Evolutionary conservation across 139 green algal genomes (phyloP), one percentile per base, ranked within the genome.

Genomic region (Dunaliella primolecta): DNA sequence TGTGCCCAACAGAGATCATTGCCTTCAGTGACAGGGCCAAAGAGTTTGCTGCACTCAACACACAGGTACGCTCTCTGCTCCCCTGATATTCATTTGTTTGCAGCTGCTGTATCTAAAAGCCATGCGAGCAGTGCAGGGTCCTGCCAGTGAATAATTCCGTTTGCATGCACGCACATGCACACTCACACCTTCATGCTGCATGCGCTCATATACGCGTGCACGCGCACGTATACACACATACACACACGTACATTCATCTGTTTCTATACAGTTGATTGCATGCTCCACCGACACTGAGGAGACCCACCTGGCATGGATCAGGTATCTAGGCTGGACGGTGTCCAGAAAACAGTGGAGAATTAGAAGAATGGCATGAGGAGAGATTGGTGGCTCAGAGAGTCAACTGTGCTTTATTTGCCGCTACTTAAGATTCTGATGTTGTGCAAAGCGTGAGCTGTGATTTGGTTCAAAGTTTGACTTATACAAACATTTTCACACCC

Each of bases 1-100:
- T 93, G 78, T 94, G 91, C 79, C 91, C 89, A n/a, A 95, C 93
- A 0, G 94, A 97, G 88, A 97, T 97, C 87, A 97, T 97, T 76
- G 95, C 95, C 55, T 98, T 97, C 78, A 81, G 33, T 0, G 95
- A 98, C 82, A 84, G 93, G 1, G 91, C 92, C 78, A 94, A 96
- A 87, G 94, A 97, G 90, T 98, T 98, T 86, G 91, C 94, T 75
- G 89, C 89, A 0, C 87, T 95, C 34, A 93, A 94, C 83, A 93
- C 87, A 84, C 92, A 96, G 87, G 91, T 91, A 71, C 3, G 84
- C 27, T 3, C 46, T 32, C 20, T 29, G 23, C 20, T 20, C 23
- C 20, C 20, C 20, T 72, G 56, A 23, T 29, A 72, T 20, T 29
- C 56, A 72, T 20, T 29, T 29, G 56, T 72, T 72, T 29, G 56